A percentile compares a stretch with the other conserved stretches of the same genome.
Conservation (phyloP, 768 basidiomycete species). For the Trametes maxima region DNA sequence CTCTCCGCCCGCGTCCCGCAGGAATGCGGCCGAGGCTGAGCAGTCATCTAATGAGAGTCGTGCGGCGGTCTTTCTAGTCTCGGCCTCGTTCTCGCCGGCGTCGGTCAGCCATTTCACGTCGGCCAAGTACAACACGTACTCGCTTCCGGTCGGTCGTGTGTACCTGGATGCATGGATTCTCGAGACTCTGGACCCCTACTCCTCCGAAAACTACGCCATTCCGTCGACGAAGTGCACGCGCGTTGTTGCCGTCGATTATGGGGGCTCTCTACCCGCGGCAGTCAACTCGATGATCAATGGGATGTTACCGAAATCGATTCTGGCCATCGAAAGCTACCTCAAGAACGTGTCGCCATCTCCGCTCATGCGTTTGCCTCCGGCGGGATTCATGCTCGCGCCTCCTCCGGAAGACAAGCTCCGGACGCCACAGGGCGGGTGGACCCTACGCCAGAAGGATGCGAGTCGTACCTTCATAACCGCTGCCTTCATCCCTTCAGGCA, state of each 20-base stretch:
- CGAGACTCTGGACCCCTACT: slow-evolving; percentile 95
- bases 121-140: slow-evolving; percentile 74
- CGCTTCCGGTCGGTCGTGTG: slow-evolving; percentile 75
- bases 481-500: slow-evolving; percentile 52
- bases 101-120: slow-evolving; percentile 56
- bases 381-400: slow-evolving; percentile 60
- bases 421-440: slow-evolving; percentile 52
- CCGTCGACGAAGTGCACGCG: slow-evolving; percentile 90
- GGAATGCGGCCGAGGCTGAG: slow-evolving; percentile 43
- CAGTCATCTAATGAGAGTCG: slow-evolving; percentile 35
- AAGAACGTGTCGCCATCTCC: slow-evolving; percentile 68
- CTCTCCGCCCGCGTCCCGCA: slow-evolving; percentile 41
- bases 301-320: slow-evolving; percentile 68
- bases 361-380: slow-evolving; percentile 66
- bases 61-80: slow-evolving; percentile 79
- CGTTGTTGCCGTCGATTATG: slow-evolving; percentile 83
- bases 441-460: slow-evolving; percentile 60
- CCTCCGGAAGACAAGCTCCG: slow-evolving; percentile 49
- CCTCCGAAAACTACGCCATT: slow-evolving; percentile 90
- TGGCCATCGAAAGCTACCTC: slow-evolving; percentile 73
- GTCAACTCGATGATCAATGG: slow-evolving; percentile 87
- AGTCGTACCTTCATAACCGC: slow-evolving; percentile 57
- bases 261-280: slow-evolving; percentile 81
- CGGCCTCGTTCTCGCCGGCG: slow-evolving; percentile 78
- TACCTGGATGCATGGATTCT: slow-evolving; percentile 94